phyloP scores from a whole-genome alignment of 2,329 filamentous ascomycete genomes.

The Paecilomyces sp. region DNA sequence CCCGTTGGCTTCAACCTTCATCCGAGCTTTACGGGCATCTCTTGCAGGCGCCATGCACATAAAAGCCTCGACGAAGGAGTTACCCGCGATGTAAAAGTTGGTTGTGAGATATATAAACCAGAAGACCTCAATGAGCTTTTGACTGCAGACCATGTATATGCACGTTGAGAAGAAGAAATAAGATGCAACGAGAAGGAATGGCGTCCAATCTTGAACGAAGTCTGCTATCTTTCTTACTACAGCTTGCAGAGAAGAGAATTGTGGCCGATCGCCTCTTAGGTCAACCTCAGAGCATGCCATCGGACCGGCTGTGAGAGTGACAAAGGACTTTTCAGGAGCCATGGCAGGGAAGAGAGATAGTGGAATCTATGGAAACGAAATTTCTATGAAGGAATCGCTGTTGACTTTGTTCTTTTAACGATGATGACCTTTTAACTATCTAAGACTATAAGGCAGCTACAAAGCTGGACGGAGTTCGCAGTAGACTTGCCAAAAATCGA shows the following conservation, averaged over 20 bases:
- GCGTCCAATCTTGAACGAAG: constrained; percentile 34
- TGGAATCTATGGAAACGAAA: background rate
- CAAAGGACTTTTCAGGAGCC: background rate
- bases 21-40: constrained; percentile 28
- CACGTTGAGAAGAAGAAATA: constrained; percentile 36
- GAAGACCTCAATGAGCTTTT: constrained; percentile 30
- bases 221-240: background rate
- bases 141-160: constrained; percentile 33
- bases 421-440: background rate
- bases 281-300: background rate
- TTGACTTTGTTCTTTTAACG: background rate
- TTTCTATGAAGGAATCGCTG: background rate
- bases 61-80: constrained; percentile 35
- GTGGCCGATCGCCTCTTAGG: background rate
- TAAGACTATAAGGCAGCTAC: background rate
- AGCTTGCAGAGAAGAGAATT: background rate
- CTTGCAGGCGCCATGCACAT: constrained; percentile 30
- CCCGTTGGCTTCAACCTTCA: constrained; percentile 27
- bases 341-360: background rate
- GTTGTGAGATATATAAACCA: constrained; percentile 39
- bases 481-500: background rate
- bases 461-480: background rate
- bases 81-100: constrained; percentile 37
- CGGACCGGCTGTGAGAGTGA: background rate
- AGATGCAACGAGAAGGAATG: constrained; percentile 30